Percentiles rank a stretch among this genome's conserved stretches.
Conservation (phyloP, 768 basidiomycete genomes). For the Termitomyces sp. region DNA sequence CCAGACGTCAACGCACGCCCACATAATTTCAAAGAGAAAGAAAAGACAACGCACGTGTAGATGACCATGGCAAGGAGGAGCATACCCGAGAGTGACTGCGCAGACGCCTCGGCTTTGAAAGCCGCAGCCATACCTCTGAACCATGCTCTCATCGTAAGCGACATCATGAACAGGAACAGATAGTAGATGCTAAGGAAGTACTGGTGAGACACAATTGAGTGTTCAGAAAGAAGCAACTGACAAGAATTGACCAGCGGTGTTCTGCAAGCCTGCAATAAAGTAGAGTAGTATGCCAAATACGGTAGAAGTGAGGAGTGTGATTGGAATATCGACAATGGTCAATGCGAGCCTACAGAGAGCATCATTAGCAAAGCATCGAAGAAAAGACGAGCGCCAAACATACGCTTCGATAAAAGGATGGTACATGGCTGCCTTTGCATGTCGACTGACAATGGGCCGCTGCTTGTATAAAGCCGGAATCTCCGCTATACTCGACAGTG, state of each 20-base stretch:
- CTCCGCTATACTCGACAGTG: slow-evolving; percentile 60
- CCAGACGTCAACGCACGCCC: neutral
- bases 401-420: slow-evolving; percentile 46
- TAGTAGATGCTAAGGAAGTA: slow-evolving; percentile 45
- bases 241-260: slow-evolving; percentile 62
- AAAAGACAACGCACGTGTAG: slow-evolving; percentile 42
- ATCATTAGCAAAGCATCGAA: neutral
- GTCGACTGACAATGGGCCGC: slow-evolving; percentile 57
- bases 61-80: slow-evolving; percentile 50
- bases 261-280: slow-evolving; percentile 59
- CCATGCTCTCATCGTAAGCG: slow-evolving; percentile 69
- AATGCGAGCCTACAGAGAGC: slow-evolving; percentile 43
- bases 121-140: slow-evolving; percentile 68
- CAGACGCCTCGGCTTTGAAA: slow-evolving; percentile 56
- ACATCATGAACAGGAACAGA: slow-evolving; percentile 54
- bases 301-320: slow-evolving; percentile 43
- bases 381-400: slow-evolving; percentile 4
- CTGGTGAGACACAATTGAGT: neutral
- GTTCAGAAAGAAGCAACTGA: slow-evolving; percentile 27
- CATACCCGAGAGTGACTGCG: slow-evolving; percentile 49
- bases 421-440: slow-evolving; percentile 60
- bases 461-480: slow-evolving; percentile 61
- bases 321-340: slow-evolving; percentile 60
- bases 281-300: slow-evolving; percentile 53
- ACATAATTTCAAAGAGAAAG: neutral